phyloP scores from a whole-genome alignment of 768 basidiomycete species.

The Tylopilus rubrobrunneus region DNA sequence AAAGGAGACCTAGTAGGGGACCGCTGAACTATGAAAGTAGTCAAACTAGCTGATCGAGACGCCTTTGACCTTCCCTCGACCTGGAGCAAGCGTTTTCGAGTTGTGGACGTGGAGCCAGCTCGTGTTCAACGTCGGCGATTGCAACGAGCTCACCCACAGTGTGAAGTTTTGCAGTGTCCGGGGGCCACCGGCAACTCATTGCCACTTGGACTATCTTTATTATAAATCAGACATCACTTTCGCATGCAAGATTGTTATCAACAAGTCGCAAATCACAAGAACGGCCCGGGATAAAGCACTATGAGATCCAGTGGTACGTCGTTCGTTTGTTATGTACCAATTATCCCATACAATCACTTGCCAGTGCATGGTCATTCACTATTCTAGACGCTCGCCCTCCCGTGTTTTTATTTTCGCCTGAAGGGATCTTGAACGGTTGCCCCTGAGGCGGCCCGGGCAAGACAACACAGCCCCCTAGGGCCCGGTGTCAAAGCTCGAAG shows the following conservation, averaged over 20 bases:
- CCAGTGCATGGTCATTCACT: not conserved
- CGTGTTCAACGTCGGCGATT: conserved; percentile 7
- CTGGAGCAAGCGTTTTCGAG: not conserved
- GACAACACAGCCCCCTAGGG: not conserved
- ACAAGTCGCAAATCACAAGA: too few relatives aligned
- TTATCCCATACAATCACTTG: too few relatives aligned
- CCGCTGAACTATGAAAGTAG: not conserved
- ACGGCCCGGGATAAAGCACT: too few relatives aligned
- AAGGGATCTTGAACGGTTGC: not conserved
- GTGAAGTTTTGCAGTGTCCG: conserved; percentile 14
- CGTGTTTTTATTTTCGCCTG: not conserved
- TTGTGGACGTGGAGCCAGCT: not conserved
- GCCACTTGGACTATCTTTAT: too few relatives aligned
- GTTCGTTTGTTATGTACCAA: too few relatives aligned
- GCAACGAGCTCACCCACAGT: not conserved
- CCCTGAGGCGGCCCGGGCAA: not conserved
- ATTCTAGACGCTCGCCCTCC: not conserved
- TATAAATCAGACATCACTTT: too few relatives aligned
- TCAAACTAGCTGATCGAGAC: not conserved
- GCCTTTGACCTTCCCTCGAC: not conserved
- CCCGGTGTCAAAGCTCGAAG: not conserved
- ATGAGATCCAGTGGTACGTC: too few relatives aligned
- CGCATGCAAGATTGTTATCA: too few relatives aligned
- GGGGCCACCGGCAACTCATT: not conserved
- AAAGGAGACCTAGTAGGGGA: not conserved